Conservation (phyloP, 139 green algal genomes). For the Coelastrella sp. region DNA sequence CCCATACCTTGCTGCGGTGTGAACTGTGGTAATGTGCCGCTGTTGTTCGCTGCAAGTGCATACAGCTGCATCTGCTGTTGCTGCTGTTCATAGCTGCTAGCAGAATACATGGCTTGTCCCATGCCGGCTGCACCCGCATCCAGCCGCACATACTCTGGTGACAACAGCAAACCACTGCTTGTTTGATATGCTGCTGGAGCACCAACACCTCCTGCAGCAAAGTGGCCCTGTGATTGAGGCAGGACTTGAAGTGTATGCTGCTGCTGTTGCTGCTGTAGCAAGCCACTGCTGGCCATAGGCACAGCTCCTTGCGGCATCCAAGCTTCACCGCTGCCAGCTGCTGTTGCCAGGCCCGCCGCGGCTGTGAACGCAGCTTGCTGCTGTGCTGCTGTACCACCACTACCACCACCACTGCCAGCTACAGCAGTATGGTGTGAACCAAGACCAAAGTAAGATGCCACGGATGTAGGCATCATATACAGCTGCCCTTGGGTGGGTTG, state of each 20-base stretch:
- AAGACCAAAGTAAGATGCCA: neutral
- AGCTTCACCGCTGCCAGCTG: too few relatives aligned
- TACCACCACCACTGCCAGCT: too few relatives aligned
- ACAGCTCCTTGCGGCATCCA: too few relatives aligned
- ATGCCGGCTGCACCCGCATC: neutral
- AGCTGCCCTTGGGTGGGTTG: neutral
- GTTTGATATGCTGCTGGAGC: neutral
- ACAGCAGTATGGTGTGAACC: too few relatives aligned
- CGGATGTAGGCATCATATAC: neutral
- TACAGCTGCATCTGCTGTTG: constrained; percentile 23
- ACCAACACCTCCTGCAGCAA: neutral
- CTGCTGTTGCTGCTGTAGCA: constrained; percentile 19
- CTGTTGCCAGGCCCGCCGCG: too few relatives aligned
- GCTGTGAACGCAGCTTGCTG: too few relatives aligned
- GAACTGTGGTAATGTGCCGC: neutral
- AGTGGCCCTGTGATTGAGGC: neutral
- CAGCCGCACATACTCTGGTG: neutral
- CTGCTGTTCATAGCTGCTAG: too few relatives aligned
- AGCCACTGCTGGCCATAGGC: too few relatives aligned
- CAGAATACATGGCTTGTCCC: neutral
- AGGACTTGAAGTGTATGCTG: constrained; percentile 13
- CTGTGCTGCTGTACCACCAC: too few relatives aligned
- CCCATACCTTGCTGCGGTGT: neutral
- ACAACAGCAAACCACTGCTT: neutral
- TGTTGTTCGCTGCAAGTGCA: neutral